Conservation (phyloP, 2,329 filamentous ascomycete species). For the Sarocladium kiliense region DNA sequence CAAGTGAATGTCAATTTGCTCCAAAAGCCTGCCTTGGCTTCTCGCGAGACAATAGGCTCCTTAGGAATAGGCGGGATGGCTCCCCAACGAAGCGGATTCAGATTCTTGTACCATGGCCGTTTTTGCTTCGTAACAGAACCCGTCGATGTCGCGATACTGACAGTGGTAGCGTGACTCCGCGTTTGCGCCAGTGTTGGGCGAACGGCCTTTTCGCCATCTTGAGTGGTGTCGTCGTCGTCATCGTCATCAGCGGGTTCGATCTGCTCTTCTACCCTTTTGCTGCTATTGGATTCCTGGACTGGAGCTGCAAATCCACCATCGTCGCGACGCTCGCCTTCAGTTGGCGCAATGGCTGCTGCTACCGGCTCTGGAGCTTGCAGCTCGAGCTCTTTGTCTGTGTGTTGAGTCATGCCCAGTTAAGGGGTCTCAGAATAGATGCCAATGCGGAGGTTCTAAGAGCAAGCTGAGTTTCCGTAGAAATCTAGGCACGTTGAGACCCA, state of each 20-base stretch:
- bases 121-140: conserved; percentile 33
- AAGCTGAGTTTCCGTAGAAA: not conserved
- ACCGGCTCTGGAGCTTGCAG: conserved; percentile 22
- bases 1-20: conserved; percentile 80
- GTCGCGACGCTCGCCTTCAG: conserved; percentile 11
- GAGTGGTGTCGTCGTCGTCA: conserved; percentile 12
- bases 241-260: conserved; percentile 1
- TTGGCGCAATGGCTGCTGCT: conserved; percentile 23
- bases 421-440: not conserved
- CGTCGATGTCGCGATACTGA: conserved; percentile 42
- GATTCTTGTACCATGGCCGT: conserved; percentile 55
- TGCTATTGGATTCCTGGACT: not conserved
- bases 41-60: conserved; percentile 52
- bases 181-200: conserved; percentile 23
- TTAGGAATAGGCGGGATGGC: conserved; percentile 49
- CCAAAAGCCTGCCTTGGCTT: conserved; percentile 68
- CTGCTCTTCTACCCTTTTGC: conserved; percentile 12
- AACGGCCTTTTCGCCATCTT: conserved; percentile 13
- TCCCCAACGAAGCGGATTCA: conserved; percentile 60
- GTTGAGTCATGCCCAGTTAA: conserved; percentile 19
- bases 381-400: conserved; percentile 19
- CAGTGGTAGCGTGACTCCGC: conserved; percentile 49
- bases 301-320: not conserved
- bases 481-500: not conserved
- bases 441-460: not conserved